A percentile compares a stretch with the other conserved stretches of the same genome.
Evolutionary conservation across 2,329 filamentous ascomycete genomes (phyloP).

Genomic region (Penicillium sp.): DNA sequence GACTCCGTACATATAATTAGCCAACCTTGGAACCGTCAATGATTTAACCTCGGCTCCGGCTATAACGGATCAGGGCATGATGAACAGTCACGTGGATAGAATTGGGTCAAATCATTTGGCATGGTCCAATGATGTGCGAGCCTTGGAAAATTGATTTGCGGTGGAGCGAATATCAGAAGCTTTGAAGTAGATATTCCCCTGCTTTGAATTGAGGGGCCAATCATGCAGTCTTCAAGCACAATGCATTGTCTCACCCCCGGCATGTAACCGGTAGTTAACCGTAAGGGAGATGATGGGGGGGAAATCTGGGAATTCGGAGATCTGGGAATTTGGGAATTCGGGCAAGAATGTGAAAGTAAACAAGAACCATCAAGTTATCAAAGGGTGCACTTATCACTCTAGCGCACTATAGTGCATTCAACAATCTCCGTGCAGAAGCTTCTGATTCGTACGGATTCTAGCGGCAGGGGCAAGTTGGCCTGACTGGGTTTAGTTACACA

Average conservation of each 20-base stretch:
- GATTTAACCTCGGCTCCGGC: slow-evolving; percentile 7
- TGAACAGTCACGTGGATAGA: slow-evolving; percentile 1
- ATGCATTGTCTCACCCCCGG: slow-evolving; percentile 6
- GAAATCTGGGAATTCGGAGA: no score
- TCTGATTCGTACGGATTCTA: slow-evolving; percentile 1
- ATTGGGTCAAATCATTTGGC: neutral
- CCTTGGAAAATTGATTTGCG: neutral
- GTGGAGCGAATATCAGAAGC: neutral
- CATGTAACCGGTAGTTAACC: neutral
- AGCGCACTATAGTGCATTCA: neutral
- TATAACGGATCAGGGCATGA: slow-evolving; percentile 2
- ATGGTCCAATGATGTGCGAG: neutral
- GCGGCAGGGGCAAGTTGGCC: slow-evolving; percentile 5
- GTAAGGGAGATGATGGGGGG: neutral
- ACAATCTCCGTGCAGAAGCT: neutral
- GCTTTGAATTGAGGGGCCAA: neutral
- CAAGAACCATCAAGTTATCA: neutral
- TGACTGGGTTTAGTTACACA: slow-evolving; percentile 9
- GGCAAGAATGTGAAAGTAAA: slow-evolving; percentile 6
- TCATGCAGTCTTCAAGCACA: neutral
- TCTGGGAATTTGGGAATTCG: no score
- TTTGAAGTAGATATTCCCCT: neutral
- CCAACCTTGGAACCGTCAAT: no score
- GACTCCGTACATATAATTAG: no score
- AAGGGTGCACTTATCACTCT: neutral